Percentiles rank a stretch among this genome's conserved stretches.
Conservation (phyloP, 805 yeast species). For the Lachancea dasiensis region DNA sequence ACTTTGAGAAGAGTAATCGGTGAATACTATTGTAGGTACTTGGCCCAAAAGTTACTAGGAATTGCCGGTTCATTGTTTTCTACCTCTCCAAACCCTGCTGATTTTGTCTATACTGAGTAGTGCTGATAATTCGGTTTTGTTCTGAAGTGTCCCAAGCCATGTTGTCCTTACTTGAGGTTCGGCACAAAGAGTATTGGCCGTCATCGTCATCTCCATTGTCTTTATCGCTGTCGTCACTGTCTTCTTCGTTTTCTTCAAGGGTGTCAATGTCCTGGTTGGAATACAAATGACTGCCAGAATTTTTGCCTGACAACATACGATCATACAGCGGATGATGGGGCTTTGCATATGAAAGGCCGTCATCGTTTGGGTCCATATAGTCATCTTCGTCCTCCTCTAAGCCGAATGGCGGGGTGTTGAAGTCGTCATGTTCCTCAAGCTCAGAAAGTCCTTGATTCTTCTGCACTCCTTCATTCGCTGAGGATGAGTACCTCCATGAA, state of each 20-base stretch:
- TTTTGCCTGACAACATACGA: conserved; percentile 28
- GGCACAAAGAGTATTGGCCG: conserved; percentile 28
- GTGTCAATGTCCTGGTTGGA: conserved; percentile 16
- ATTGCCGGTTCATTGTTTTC: neutral
- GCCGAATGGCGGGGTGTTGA: conserved; percentile 41
- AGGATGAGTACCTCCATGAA: conserved; percentile 7
- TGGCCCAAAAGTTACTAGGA: neutral
- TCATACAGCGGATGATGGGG: conserved; percentile 52
- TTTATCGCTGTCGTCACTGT: conserved; percentile 15
- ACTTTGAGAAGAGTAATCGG: too few species aligned
- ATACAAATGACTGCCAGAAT: conserved; percentile 4
- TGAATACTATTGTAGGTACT: too few species aligned
- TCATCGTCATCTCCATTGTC: conserved; percentile 29
- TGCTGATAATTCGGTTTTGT: conserved; percentile 24
- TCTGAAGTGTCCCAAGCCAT: conserved; percentile 29
- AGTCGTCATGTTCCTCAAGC: conserved; percentile 34
- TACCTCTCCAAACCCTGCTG: conserved; percentile 7
- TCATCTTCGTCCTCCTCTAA: conserved; percentile 53
- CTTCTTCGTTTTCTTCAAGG: conserved; percentile 20
- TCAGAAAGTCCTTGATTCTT: conserved; percentile 4
- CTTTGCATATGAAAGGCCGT: conserved; percentile 67
- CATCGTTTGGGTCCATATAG: conserved; percentile 75
- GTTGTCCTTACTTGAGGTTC: conserved; percentile 31
- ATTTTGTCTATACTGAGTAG: conserved; percentile 22
- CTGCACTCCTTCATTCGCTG: neutral